phyloP scores from a whole-genome alignment of 73 alveolate genomes.

The Stentor coeruleus region DNA sequence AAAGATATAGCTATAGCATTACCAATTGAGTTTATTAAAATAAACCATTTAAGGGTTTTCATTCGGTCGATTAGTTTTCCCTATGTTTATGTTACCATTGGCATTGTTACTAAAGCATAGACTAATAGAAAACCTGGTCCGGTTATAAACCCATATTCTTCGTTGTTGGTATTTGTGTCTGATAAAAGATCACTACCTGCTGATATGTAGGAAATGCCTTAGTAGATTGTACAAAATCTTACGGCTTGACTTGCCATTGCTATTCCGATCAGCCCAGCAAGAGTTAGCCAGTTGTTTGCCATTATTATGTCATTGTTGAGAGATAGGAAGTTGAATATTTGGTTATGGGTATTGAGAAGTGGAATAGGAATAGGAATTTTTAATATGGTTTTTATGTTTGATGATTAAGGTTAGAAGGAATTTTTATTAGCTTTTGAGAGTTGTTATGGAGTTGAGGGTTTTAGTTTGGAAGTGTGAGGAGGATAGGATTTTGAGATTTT shows the following conservation, averaged over 20 bases:
- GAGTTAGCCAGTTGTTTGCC: neutral
- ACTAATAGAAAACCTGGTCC: constrained; percentile 12
- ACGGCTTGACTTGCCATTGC: neutral
- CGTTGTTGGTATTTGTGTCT: neutral
- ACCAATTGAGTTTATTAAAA: neutral
- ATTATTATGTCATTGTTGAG: too few relatives aligned
- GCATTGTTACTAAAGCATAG: constrained; percentile 18
- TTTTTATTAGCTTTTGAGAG: too few relatives aligned
- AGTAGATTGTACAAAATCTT: constrained; percentile 4
- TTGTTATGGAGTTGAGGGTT: too few relatives aligned
- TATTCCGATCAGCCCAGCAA: neutral
- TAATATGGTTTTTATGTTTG: too few relatives aligned
- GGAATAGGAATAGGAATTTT: too few relatives aligned
- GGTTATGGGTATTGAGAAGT: too few relatives aligned
- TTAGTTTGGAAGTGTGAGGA: too few relatives aligned
- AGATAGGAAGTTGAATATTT: too few relatives aligned
- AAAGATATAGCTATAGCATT: neutral
- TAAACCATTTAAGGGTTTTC: constrained; percentile 7
- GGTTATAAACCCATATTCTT: neutral
- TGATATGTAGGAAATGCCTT: neutral
- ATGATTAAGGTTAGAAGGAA: too few relatives aligned
- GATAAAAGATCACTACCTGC: constrained; percentile 9
- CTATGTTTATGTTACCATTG: neutral
- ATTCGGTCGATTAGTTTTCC: constrained; percentile 5
- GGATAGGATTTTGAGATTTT: too few relatives aligned